A percentile compares a stretch with the other conserved stretches of the same genome.
Conservation (phyloP, 2,329 filamentous ascomycete species). For the Phoma sp. region DNA sequence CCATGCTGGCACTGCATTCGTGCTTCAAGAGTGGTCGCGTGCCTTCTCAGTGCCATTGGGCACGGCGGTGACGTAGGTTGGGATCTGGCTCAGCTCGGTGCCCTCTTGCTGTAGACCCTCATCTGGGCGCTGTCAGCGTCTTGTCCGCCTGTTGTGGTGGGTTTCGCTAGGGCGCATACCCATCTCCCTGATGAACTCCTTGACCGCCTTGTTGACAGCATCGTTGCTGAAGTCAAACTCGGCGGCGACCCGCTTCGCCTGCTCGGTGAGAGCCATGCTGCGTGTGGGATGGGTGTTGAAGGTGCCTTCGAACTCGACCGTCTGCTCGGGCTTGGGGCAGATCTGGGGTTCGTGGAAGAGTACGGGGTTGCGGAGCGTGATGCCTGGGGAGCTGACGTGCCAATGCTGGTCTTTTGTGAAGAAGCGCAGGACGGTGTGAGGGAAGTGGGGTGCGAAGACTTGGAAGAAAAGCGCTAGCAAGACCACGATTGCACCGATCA, state of each 20-base stretch:
- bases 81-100: conserved; percentile 90
- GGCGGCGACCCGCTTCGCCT: conserved; percentile 79
- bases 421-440: conserved; percentile 38
- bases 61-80: conserved; percentile 93
- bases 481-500: conserved; percentile 39
- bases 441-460: conserved; percentile 47
- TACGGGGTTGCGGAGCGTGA: conserved; percentile 35
- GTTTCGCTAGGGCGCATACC: conserved; percentile 51
- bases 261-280: conserved; percentile 64
- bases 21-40: conserved; percentile 64
- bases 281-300: conserved; percentile 46
- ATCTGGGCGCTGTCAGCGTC: conserved; percentile 57
- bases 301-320: conserved; percentile 39
- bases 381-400: conserved; percentile 22
- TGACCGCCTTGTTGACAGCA: conserved; percentile 78
- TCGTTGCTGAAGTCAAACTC: conserved; percentile 85
- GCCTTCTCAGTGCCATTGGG: conserved; percentile 98
- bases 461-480: conserved; percentile 44
- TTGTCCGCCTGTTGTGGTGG: not conserved
- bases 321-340: conserved; percentile 39
- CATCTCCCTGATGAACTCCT: conserved; percentile 88
- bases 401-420: conserved; percentile 29
- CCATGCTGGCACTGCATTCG: not conserved
- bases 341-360: conserved; percentile 33
- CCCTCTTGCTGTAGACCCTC: conserved; percentile 81